Conservation (phyloP, 176 grass and related monocot genomes). For the Paspalum notatum region DNA sequence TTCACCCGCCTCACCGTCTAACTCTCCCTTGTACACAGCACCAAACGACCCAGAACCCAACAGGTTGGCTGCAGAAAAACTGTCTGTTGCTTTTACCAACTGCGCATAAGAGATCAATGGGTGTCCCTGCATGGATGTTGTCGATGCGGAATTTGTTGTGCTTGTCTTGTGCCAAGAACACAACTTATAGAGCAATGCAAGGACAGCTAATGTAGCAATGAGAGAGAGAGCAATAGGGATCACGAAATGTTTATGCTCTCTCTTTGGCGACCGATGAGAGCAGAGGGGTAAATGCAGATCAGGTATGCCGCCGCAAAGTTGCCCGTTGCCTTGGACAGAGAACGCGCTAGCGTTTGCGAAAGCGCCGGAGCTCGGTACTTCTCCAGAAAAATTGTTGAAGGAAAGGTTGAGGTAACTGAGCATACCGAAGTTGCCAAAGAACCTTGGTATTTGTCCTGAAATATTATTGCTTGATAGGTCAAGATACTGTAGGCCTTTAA, state of each 20-base stretch:
- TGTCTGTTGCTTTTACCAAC: constrained; percentile 35
- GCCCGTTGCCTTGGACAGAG: constrained; percentile 34
- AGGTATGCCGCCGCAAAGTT: constrained; percentile 42
- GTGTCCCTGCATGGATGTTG: not conserved
- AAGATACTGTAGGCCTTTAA: constrained; percentile 23
- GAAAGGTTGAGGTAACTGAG: constrained; percentile 27
- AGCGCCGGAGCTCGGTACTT: constrained; percentile 31
- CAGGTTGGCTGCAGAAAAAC: not conserved
- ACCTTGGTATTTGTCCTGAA: constrained; percentile 32
- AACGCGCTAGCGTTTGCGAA: constrained; percentile 38
- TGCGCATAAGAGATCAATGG: constrained; percentile 15
- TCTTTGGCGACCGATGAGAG: not conserved
- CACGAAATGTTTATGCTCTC: not conserved
- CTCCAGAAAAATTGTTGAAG: constrained; percentile 40
- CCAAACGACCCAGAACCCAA: constrained; percentile 27
- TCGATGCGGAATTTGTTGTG: not conserved
- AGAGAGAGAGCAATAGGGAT: constrained; percentile 15
- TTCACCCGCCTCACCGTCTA: not conserved
- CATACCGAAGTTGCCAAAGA: not conserved
- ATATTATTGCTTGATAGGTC: constrained; percentile 41
- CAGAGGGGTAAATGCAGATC: constrained; percentile 34
- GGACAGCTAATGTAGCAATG: not conserved
- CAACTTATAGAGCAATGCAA: not conserved
- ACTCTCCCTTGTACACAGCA: constrained; percentile 25
- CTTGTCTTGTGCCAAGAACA: not conserved